Conservation (phyloP, 495 filamentous ascomycete genomes). For the Hyaloscypha hepaticicola region DNA sequence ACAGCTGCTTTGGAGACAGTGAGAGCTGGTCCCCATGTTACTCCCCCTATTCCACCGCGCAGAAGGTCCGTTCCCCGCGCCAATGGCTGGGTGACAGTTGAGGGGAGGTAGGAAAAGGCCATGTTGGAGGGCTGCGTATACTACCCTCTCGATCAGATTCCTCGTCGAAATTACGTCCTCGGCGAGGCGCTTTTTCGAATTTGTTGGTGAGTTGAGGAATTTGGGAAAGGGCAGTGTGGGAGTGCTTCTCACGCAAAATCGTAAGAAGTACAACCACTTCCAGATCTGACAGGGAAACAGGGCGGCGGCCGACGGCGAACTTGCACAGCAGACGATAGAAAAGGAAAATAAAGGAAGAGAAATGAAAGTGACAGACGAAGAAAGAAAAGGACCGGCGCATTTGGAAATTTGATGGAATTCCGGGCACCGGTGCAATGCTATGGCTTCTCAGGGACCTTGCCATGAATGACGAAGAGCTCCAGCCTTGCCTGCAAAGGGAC, state of each 20-base stretch:
- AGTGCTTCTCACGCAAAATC: conserved; percentile 19
- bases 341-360: conserved; percentile 5
- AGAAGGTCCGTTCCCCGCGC: conserved; percentile 31
- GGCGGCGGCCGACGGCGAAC: neutral
- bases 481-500: conserved; percentile 14
- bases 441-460: conserved; percentile 19
- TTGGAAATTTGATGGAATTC: conserved; percentile 8
- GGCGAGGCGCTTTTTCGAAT: neutral
- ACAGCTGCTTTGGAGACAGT: conserved; percentile 40
- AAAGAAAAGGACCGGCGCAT: neutral
- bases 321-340: conserved; percentile 5
- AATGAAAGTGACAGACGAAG: neutral
- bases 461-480: conserved; percentile 24
- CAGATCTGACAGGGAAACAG: neutral
- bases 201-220: conserved; percentile 3
- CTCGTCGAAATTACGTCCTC: neutral
- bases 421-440: conserved; percentile 1
- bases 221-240: neutral
- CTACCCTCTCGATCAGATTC: neutral
- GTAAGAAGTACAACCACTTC: neutral
- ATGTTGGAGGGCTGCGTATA: conserved; percentile 14
- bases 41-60: conserved; percentile 37
- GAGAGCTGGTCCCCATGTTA: conserved; percentile 41
- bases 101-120: conserved; percentile 30
- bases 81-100: conserved; percentile 16